These are phyloP conservation scores for Vaccinium macrocarpon DNA, from an alignment of 148 eudicot genomes.

Conservation along the genomic window DNA sequence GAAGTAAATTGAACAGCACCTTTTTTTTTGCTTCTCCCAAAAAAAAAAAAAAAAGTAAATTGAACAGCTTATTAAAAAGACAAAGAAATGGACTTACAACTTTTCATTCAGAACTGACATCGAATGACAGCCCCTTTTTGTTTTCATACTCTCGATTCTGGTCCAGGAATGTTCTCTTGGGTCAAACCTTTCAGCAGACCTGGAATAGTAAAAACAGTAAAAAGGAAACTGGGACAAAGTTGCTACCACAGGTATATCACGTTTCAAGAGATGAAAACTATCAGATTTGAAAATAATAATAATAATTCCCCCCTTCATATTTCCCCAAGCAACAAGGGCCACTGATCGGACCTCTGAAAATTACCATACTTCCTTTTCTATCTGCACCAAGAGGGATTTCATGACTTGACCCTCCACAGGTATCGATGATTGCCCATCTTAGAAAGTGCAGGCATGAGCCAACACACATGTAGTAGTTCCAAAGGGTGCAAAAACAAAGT, in stretches of 20 bases:
- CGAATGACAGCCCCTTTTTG: constrained; percentile 61
- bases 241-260: background rate
- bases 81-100: constrained; percentile 45
- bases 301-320: background rate
- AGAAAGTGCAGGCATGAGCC: background rate
- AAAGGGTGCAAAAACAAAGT: constrained; percentile 17
- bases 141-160: constrained; percentile 54
- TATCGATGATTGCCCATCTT: background rate
- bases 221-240: constrained; percentile 14
- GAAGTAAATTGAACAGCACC: background rate
- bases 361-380: too few relatives aligned
- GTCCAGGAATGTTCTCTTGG: constrained; percentile 92
- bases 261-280: background rate
- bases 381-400: too few relatives aligned
- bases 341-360: background rate
- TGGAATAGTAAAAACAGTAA: constrained; percentile 26
- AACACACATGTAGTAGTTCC: background rate
- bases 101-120: constrained; percentile 69
- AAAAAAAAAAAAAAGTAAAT: too few relatives aligned
- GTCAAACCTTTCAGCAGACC: constrained; percentile 88
- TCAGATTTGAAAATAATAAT: background rate
- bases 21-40: too few relatives aligned
- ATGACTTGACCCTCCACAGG: background rate
- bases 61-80: background rate
- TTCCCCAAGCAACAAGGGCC: background rate